Base-by-base conservation (phyloP, 495 filamentous ascomycete species). In the Hyaloscypha hepaticicola region DNA sequence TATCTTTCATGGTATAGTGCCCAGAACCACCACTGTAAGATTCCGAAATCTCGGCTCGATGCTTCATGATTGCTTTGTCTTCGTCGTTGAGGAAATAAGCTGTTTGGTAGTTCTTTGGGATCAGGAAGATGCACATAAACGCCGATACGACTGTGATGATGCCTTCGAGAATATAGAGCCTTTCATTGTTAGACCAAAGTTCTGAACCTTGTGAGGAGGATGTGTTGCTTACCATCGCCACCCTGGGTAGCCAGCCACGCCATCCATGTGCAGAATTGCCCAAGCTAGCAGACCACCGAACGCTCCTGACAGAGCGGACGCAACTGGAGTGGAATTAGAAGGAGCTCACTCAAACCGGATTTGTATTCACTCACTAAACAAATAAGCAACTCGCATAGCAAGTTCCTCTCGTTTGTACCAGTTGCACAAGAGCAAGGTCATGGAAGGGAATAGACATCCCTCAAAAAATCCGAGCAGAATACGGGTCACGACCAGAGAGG, bases 91-190 rank as follows among this genome's bases (percentile, higher is more conserved):
- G 55, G 28, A 57, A 57, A 21, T 57, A 57, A 8, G 55, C 55
- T 21, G 55, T 57, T 19, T 29, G 19, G 28, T 57, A 57, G 25
- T 28, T 29, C 27, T 57, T 57, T 21, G 55, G 55, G n/a, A 57
- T n/a, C 5, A 33, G 7, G 12, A 57, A 57, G 8, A 29, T 29
- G 28, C 55, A 57, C 27, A 28, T 33, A 5, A 24, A 9, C 9
- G 55, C 25, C 26, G 7, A 57, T 9, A 57, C 55, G 5, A 57
- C 27, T 5, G 55, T 57, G 55, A 57, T 57, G 26, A 57, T 57
- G 26, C 55, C 55, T 57, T 57, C 55, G 19, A 57, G 22, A 28
- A 57, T 57, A 33, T 57, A 57, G 11, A 57, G 28, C 55, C 55
- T 57, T 8, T 21, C 6, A 9, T 21, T 26, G 9, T 53, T 24